Evolutionary conservation across 179 eudicot genomes (phyloP).

Genomic region (Kewa caespitosa): DNA sequence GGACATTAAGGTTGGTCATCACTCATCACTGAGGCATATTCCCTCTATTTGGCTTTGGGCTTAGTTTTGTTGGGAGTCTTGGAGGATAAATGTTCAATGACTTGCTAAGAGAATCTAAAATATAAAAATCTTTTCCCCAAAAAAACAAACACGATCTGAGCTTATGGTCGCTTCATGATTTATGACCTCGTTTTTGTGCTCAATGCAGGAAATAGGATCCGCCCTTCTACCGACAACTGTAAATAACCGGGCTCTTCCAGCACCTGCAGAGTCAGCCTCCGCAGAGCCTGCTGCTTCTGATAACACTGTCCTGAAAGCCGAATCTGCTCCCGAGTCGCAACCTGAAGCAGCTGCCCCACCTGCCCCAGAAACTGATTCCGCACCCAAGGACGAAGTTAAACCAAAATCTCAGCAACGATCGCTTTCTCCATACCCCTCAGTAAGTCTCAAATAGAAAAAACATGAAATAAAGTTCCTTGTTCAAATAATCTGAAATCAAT

Average conservation of each 20-base stretch:
- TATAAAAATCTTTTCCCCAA: too few relatives aligned
- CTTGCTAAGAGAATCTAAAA: too few relatives aligned
- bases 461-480: too few relatives aligned
- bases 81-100: too few relatives aligned
- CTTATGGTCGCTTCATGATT: neutral
- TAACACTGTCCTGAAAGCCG: constrained; percentile 27
- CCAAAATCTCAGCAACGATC: constrained; percentile 52
- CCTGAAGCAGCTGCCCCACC: constrained; percentile 28
- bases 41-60: too few relatives aligned
- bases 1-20: constrained; percentile 70
- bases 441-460: too few relatives aligned
- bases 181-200: constrained; percentile 4
- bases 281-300: constrained; percentile 22
- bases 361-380: constrained; percentile 51
- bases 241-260: constrained; percentile 65
- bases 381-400: constrained; percentile 50
- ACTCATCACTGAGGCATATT: too few relatives aligned
- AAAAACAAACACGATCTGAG: neutral
- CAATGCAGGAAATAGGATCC: constrained; percentile 71
- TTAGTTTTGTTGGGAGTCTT: too few relatives aligned
- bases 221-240: constrained; percentile 64
- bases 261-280: constrained; percentile 48
- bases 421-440: constrained; percentile 83
- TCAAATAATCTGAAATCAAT: too few relatives aligned
- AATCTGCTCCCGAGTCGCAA: constrained; percentile 26